Evolutionary conservation across 225 moss, liverwort and hornwort species (phyloP).

Genomic region (Lunularia cruciata): DNA sequence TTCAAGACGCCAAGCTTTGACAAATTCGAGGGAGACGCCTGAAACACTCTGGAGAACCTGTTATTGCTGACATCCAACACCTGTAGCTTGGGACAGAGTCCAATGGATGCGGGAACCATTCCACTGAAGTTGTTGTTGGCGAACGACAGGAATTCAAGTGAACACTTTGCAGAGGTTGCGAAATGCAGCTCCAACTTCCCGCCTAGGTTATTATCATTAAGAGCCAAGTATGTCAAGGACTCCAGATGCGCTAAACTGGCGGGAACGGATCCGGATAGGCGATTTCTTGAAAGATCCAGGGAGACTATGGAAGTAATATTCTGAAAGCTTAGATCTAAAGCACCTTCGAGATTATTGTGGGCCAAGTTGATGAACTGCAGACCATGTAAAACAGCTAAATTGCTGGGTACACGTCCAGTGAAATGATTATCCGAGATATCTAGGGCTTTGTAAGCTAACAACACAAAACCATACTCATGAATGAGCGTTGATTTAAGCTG

Average conservation of each 20-base stretch:
- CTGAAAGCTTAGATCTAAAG: neutral
- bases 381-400: neutral
- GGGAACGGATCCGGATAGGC: constrained; percentile 2
- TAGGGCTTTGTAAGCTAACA: neutral
- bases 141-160: neutral
- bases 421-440: neutral
- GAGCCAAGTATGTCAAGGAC: constrained; percentile 16
- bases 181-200: too few relatives aligned
- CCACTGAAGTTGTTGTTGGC: neutral
- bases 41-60: neutral
- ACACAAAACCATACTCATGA: neutral
- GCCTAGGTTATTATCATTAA: constrained; percentile 52
- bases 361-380: constrained; percentile 23
- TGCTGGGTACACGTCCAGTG: neutral
- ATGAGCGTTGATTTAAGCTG: neutral
- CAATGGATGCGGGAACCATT: neutral
- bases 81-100: neutral
- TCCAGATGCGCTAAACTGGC: neutral
- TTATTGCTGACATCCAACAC: constrained; percentile 14
- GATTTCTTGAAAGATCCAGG: constrained; percentile 8
- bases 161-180: neutral
- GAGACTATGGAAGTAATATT: neutral
- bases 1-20: constrained; percentile 2
- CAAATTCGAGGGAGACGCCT: neutral
- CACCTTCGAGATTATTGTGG: neutral